A percentile compares a stretch with the other conserved stretches of the same genome.
phyloP scores from a whole-genome alignment of 2,329 filamentous ascomycete genomes.

The Cladosporium sp. region DNA sequence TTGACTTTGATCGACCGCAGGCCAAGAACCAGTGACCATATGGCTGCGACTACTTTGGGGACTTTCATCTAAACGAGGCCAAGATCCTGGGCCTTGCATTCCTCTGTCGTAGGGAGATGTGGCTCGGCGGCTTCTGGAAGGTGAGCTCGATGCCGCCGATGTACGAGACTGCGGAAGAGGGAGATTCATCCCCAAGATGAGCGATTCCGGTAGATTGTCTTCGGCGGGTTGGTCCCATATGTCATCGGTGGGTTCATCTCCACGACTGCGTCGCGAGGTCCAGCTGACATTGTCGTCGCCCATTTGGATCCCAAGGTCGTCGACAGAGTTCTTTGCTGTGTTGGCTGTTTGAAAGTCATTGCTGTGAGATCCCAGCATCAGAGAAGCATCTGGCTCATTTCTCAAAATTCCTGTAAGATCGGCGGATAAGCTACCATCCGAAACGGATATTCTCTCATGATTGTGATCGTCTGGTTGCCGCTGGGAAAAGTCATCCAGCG shows the following conservation, averaged over 20 bases:
- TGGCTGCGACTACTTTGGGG: slow-evolving; percentile 23
- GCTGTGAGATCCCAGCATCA: not conserved
- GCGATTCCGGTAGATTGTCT: slow-evolving; percentile 34
- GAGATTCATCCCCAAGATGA: slow-evolving; percentile 24
- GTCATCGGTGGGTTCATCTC: slow-evolving; percentile 29
- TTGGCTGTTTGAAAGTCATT: not conserved
- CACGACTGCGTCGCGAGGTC: slow-evolving; percentile 35
- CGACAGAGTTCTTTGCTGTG: not conserved
- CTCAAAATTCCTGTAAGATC: not conserved
- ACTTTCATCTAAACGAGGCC: slow-evolving; percentile 30
- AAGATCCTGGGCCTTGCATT: slow-evolving; percentile 31
- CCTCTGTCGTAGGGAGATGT: slow-evolving; percentile 30
- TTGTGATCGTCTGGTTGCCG: not conserved
- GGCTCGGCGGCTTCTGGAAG: slow-evolving; percentile 19
- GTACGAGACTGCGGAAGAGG: slow-evolving; percentile 9
- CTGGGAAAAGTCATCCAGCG: slow-evolving; percentile 4
- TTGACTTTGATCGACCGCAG: slow-evolving; percentile 26
- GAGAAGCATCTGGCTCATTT: not conserved
- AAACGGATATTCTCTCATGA: not conserved
- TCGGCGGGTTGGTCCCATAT: slow-evolving; percentile 36
- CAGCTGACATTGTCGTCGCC: slow-evolving; percentile 42
- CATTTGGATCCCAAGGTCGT: slow-evolving; percentile 34
- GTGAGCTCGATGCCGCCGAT: slow-evolving; percentile 13
- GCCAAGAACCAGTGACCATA: slow-evolving; percentile 31
- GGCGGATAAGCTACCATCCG: not conserved